A percentile compares a stretch with the other conserved stretches of the same genome.
These are phyloP conservation scores for Erodium maritimum DNA, from an alignment of 345 rosid genomes.

Conservation along the genomic window DNA sequence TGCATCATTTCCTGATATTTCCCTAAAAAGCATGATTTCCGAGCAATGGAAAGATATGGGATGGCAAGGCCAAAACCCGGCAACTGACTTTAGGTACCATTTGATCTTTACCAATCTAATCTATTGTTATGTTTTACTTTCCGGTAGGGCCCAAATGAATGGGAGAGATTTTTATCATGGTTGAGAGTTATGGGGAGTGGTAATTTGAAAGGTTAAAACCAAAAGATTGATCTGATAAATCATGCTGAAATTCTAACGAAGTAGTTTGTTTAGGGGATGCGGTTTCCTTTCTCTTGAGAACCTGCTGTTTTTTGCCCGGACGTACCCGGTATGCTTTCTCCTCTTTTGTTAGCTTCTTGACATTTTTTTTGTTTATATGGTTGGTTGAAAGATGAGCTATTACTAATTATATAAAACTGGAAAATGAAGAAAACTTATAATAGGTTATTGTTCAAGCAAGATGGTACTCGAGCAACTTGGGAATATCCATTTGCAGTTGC, in stretches of 20 bases:
- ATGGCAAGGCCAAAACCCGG: constrained; percentile 98
- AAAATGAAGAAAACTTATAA: constrained; percentile 85
- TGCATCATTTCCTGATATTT: constrained; percentile 57
- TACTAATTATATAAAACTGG: constrained; percentile 38
- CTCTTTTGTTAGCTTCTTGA: constrained; percentile 3
- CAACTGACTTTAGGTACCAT: constrained; percentile 84
- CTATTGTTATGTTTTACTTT: too few relatives aligned
- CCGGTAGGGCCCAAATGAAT: too few relatives aligned
- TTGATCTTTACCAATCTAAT: not conserved
- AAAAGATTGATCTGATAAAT: not conserved
- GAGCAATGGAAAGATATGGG: constrained; percentile 99
- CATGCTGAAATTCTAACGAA: not conserved
- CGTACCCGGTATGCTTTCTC: constrained; percentile 55
- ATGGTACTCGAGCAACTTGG: constrained; percentile 78
- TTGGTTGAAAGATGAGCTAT: constrained; percentile 7
- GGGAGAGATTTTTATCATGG: too few relatives aligned
- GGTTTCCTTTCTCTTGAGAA: constrained; percentile 86
- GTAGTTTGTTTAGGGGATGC: constrained; percentile 51
- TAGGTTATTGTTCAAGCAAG: constrained; percentile 85
- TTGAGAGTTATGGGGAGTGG: too few relatives aligned
- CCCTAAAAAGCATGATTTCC: constrained; percentile 55
- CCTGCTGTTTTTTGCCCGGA: constrained; percentile 73
- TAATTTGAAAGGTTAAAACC: too few relatives aligned
- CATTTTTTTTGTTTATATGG: not conserved
- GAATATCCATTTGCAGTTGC: constrained; percentile 99